phyloP scores from a whole-genome alignment of 495 filamentous ascomycete genomes.

The Penicillium coprophilum region DNA sequence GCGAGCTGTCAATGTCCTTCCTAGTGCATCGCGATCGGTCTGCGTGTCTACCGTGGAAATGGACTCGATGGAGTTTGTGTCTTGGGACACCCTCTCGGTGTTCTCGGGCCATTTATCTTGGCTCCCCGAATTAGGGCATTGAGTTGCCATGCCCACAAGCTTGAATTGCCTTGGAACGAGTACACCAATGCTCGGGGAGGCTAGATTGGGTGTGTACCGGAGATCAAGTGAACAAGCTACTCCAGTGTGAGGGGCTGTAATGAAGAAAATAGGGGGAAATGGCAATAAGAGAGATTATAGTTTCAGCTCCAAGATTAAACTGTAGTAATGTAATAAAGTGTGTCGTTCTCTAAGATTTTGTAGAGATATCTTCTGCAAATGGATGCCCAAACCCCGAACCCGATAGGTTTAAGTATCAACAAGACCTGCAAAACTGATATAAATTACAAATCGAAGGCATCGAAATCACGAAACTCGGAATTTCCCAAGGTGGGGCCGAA shows the following conservation, averaged over 20 bases:
- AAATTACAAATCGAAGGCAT: background rate
- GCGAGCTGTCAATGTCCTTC: constrained; percentile 28
- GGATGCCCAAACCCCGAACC: background rate
- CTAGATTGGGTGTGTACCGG: background rate
- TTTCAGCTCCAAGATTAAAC: background rate
- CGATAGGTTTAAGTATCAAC: background rate
- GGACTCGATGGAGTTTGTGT: constrained; percentile 33
- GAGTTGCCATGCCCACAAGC: constrained; percentile 22
- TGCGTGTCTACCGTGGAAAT: constrained; percentile 35
- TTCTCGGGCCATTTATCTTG: constrained; percentile 30
- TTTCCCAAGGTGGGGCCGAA: constrained; percentile 7
- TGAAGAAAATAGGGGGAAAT: background rate
- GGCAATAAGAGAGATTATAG: background rate
- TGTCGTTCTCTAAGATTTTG: background rate
- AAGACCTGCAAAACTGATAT: background rate
- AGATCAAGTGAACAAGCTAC: background rate
- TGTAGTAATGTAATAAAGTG: background rate
- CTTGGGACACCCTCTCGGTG: constrained; percentile 18
- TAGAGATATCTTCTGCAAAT: background rate
- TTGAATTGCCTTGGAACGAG: background rate
- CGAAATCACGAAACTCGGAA: background rate
- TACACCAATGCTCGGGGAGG: background rate
- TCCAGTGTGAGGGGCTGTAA: background rate
- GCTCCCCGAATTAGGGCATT: constrained; percentile 15
- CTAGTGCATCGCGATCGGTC: constrained; percentile 30